Evolutionary conservation across 2,329 filamentous ascomycete genomes (phyloP).

Genomic region (Paecilomyces sp.): DNA sequence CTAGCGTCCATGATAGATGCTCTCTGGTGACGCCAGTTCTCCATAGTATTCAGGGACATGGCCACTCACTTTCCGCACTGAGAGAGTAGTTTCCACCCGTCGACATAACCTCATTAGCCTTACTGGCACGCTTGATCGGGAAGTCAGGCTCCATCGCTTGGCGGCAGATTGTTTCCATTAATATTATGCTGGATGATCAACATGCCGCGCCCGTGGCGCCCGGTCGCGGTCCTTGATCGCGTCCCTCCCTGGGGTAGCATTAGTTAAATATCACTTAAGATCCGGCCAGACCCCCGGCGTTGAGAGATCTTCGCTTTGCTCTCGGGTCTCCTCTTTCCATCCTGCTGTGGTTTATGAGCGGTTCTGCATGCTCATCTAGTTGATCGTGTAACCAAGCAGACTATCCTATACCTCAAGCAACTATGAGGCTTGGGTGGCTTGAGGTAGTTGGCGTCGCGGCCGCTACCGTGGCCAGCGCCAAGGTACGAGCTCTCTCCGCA

Average conservation of each 20-base stretch:
- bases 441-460: slow-evolving; percentile 23
- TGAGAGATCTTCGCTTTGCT: neutral
- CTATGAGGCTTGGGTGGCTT: slow-evolving; percentile 29
- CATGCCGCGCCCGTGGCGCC: neutral
- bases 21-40: neutral
- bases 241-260: neutral
- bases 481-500: slow-evolving; percentile 16
- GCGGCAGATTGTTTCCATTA: neutral
- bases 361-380: neutral
- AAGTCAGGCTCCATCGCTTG: neutral
- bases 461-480: slow-evolving; percentile 23
- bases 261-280: neutral
- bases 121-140: neutral
- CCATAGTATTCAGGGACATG: neutral
- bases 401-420: slow-evolving; percentile 6
- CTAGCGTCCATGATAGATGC: neutral
- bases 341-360: neutral
- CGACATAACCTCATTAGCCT: neutral
- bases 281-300: neutral
- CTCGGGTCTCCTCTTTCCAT: neutral
- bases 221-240: neutral
- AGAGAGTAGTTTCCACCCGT: neutral
- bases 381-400: neutral
- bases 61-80: neutral
- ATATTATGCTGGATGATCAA: neutral